These are phyloP conservation scores for Beauveria sp. DNA, from an alignment of 2,329 filamentous ascomycete species.

Conservation along the genomic window DNA sequence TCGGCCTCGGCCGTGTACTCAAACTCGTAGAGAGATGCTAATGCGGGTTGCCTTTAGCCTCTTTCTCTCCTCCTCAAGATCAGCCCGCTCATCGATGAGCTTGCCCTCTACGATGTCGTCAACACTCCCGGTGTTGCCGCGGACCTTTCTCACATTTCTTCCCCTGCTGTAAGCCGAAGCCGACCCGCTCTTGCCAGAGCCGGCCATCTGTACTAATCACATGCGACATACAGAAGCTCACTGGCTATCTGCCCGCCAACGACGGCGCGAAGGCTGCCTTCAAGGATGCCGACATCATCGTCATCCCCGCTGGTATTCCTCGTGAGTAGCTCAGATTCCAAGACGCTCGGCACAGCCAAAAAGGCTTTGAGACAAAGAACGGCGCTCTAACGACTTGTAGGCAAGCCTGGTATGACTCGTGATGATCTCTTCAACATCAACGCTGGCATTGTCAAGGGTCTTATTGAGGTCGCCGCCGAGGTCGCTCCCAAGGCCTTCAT, in stretches of 20 bases:
- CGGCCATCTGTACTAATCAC: slow-evolving; percentile 4
- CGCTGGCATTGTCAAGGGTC: slow-evolving; percentile 90
- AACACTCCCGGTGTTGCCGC: slow-evolving; percentile 95
- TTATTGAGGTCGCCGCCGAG: slow-evolving; percentile 83
- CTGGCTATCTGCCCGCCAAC: slow-evolving; percentile 80
- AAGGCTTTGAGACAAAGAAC: not conserved
- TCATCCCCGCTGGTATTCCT: slow-evolving; percentile 97
- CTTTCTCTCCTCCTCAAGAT: slow-evolving; percentile 95
- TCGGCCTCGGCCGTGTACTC: not conserved
- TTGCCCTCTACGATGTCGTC: slow-evolving; percentile 98
- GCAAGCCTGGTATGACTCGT: slow-evolving; percentile 98
- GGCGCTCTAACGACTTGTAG: slow-evolving; percentile 36
- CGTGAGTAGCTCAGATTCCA: slow-evolving; percentile 50
- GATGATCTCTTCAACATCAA: slow-evolving; percentile 99
- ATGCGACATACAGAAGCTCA: slow-evolving; percentile 56
- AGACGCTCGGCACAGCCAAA: not conserved
- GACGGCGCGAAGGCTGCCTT: slow-evolving; percentile 81
- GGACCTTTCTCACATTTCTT: slow-evolving; percentile 96
- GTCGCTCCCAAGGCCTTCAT: slow-evolving; percentile 88
- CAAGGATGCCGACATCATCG: slow-evolving; percentile 88
- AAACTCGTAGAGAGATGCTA: slow-evolving; percentile 11
- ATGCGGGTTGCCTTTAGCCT: slow-evolving; percentile 49
- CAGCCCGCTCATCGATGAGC: slow-evolving; percentile 79
- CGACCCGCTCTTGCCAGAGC: slow-evolving; percentile 11
- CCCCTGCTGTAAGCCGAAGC: slow-evolving; percentile 59